Base-by-base conservation (phyloP, 345 rosid species). In the Melaleuca alternifolia region DNA sequence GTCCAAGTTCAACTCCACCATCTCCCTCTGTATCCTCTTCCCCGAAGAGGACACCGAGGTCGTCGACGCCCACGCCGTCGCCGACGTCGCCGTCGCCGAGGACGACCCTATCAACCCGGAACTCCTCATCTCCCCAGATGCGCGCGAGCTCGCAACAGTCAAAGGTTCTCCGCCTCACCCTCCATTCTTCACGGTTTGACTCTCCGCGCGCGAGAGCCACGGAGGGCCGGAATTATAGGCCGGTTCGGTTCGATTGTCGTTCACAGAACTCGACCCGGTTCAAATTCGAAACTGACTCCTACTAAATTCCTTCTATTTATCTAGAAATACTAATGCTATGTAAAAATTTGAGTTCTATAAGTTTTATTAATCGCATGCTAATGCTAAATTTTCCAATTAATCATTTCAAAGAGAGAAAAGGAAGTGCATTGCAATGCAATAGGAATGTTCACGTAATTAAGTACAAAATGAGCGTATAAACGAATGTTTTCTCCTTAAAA, bases 1-100 rank as follows among this genome's bases (percentile, higher is more conserved):
- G 88, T 94, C 94, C 62, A 86, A 85, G 92, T 91, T 95, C 16
- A 95, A 96, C 89, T 96, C 99, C 8, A 90, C 85, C 96, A 96
- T 94, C 89, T 97, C 99, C 77, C 95, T 92, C 86, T 95, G 99
- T 28, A 97, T 96, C 91, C 99, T 93, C 94, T 93, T 97, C 89
- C 98, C 96, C 2, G 99, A 97, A 2, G 99, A 91, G 4, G 99
- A 95, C 20, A 94, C 95, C 10, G 98, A 94, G 7, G 96, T 93
- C 84, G 97, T 92, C 86, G 97, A 93, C 20, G 93, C 94, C 98
- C 99, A 96, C 71, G 94, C 88, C n/a, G 93, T 88, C 21, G 93
- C 86, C 50, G 93, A 88, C 76, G 94, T 88, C 33, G 93, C 86
- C 75, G 91, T 46, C 56, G 95, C 87, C 23, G 93, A 88, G 18